Percentiles rank a stretch among this genome's conserved stretches.
These are phyloP conservation scores for Epichloe scottii DNA, from an alignment of 2,329 filamentous ascomycete genomes.

Conservation along the genomic window DNA sequence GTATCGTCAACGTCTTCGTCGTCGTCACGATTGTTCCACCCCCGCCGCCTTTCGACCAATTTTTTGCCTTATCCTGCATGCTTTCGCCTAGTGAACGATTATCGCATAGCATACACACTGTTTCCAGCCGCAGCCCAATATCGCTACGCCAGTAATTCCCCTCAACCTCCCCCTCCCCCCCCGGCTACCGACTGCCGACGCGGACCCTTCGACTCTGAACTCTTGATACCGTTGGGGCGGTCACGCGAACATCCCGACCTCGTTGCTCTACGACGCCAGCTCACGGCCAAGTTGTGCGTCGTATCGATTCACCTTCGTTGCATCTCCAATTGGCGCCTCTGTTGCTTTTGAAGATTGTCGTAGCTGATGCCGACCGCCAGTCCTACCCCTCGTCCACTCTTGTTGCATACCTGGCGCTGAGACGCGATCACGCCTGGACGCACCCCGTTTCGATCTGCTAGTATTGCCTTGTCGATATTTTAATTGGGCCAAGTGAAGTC, in stretches of 20 bases:
- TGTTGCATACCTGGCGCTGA: constrained; percentile 21
- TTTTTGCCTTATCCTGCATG: constrained; percentile 1
- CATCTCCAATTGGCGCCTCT: constrained; percentile 18
- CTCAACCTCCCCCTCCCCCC: neutral
- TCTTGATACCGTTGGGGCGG: constrained; percentile 11
- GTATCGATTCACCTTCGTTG: constrained; percentile 7
- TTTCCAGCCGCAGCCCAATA: neutral
- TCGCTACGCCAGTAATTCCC: neutral
- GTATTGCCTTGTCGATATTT: constrained; percentile 3
- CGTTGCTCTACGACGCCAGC: constrained; percentile 11
- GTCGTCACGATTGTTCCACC: neutral
- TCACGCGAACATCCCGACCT: constrained; percentile 16
- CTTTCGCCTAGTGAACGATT: neutral
- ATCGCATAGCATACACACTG: neutral
- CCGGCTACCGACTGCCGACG: constrained; percentile 3
- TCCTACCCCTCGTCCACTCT: constrained; percentile 18
- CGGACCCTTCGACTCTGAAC: constrained; percentile 5
- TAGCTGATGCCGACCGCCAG: constrained; percentile 27
- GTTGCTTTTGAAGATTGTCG: constrained; percentile 7
- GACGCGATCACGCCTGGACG: constrained; percentile 8
- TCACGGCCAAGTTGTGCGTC: constrained; percentile 8
- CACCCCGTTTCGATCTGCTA: constrained; percentile 1
- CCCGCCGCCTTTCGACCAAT: neutral
- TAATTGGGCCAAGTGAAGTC: constrained; percentile 11
- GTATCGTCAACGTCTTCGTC: neutral